phyloP scores from a whole-genome alignment of 2,329 filamentous ascomycete species.

The Claviceps maximensis region DNA sequence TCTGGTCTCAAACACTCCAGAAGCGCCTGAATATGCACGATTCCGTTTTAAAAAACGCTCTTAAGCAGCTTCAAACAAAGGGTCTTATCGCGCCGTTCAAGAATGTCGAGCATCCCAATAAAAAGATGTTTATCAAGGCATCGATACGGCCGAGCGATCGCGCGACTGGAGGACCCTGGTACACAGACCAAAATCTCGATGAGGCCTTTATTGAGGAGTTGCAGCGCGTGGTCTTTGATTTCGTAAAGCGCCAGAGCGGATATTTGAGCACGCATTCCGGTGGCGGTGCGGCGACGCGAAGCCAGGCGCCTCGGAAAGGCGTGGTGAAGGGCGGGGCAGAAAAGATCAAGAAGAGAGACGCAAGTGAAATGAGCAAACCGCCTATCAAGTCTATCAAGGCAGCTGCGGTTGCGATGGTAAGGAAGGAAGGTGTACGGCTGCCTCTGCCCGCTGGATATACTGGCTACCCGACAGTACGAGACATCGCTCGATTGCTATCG shows the following conservation, averaged over 20 bases:
- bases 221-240: conserved; percentile 58
- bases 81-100: conserved; percentile 80
- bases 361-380: conserved; percentile 24
- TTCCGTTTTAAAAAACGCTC: conserved; percentile 62
- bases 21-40: conserved; percentile 71
- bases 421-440: conserved; percentile 28
- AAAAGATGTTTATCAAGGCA: conserved; percentile 93
- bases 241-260: conserved; percentile 60
- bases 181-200: conserved; percentile 81
- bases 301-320: conserved; percentile 42
- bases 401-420: neutral
- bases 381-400: conserved; percentile 16
- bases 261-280: conserved; percentile 33
- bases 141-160: conserved; percentile 76
- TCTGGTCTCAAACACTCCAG: conserved; percentile 83
- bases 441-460: conserved; percentile 54
- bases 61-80: conserved; percentile 74
- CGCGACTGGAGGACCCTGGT: conserved; percentile 89
- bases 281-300: conserved; percentile 17
- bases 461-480: conserved; percentile 66
- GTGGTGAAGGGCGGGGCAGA: conserved; percentile 34
- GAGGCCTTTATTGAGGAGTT: conserved; percentile 74
- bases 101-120: conserved; percentile 77
- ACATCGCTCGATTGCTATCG: conserved; percentile 65
- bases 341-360: conserved; percentile 38